Percentiles rank a stretch among this genome's conserved stretches.
Evolutionary conservation across 2,329 filamentous ascomycete genomes (phyloP).

Genomic region (Talaromyces sp.): DNA sequence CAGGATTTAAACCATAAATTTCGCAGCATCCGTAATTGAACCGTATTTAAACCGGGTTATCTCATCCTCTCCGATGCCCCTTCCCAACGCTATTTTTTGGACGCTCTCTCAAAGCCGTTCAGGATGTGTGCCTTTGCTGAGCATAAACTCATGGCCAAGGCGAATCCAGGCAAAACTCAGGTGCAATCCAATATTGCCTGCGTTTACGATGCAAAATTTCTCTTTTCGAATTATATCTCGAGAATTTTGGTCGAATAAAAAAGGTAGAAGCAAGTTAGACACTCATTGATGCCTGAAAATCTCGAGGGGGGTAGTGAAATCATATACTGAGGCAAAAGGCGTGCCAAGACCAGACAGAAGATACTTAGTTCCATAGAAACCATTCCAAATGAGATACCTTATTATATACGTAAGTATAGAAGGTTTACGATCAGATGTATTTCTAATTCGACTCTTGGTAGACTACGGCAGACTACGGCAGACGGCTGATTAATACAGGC

Average conservation of each 20-base stretch:
- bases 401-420: no score
- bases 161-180: neutral
- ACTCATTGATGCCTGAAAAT: neutral
- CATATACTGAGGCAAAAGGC: neutral
- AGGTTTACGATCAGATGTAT: no score
- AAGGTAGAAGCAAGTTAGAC: neutral
- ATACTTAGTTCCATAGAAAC: neutral
- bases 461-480: no score
- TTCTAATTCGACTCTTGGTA: no score
- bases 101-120: neutral
- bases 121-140: neutral
- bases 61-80: neutral
- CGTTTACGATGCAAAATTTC: neutral
- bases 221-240: neutral
- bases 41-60: neutral
- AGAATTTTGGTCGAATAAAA: neutral
- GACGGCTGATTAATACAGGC: no score
- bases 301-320: no score
- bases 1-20: neutral
- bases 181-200: neutral
- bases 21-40: neutral
- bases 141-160: neutral
- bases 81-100: neutral
- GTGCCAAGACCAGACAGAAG: neutral
- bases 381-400: no score